Evolutionary conservation across 2,329 filamentous ascomycete genomes (phyloP).

Genomic region (Teratosphaeriaceae sp.): DNA sequence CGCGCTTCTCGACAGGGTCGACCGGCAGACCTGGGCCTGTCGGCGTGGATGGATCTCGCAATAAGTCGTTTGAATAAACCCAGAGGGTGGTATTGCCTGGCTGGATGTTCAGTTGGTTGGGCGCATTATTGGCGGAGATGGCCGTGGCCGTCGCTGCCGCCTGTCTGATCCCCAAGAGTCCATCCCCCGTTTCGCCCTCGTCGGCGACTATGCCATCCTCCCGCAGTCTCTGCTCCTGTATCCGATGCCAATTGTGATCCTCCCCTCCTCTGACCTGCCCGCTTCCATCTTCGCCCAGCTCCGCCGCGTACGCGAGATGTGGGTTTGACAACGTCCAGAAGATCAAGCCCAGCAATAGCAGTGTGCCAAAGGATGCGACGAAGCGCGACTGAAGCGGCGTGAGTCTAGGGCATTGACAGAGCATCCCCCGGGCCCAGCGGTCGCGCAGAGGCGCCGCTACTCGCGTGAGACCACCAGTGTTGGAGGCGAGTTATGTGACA

Average conservation of each 20-base stretch:
- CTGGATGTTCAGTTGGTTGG: slow-evolving; percentile 52
- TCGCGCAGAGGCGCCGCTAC: slow-evolving; percentile 2
- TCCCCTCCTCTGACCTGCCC: slow-evolving; percentile 33
- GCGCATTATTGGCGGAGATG: slow-evolving; percentile 56
- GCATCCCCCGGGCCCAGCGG: slow-evolving; percentile 13
- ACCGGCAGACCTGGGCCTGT: slow-evolving; percentile 25
- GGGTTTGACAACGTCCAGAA: slow-evolving; percentile 56
- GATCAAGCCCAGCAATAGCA: slow-evolving; percentile 52
- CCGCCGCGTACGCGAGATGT: slow-evolving; percentile 56
- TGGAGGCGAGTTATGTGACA: too few relatives aligned
- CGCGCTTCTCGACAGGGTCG: slow-evolving; percentile 9
- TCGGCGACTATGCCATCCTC: slow-evolving; percentile 23
- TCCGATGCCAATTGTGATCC: slow-evolving; percentile 43
- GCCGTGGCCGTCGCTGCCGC: slow-evolving; percentile 14
- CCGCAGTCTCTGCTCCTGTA: slow-evolving; percentile 31
- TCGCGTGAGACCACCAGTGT: slow-evolving; percentile 5
- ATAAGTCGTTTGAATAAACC: slow-evolving; percentile 52
- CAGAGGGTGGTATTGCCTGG: slow-evolving; percentile 59
- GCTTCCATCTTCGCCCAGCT: slow-evolving; percentile 34
- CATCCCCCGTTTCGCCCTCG: slow-evolving; percentile 38
- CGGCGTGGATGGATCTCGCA: slow-evolving; percentile 40
- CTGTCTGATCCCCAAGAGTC: slow-evolving; percentile 25
- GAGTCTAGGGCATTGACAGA: slow-evolving; percentile 45
- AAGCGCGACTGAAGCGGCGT: slow-evolving; percentile 67
- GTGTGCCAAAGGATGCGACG: slow-evolving; percentile 58